Base-by-base conservation (phyloP, 192 early-diverging fungal genomes). In the Diversispora eburnea region DNA sequence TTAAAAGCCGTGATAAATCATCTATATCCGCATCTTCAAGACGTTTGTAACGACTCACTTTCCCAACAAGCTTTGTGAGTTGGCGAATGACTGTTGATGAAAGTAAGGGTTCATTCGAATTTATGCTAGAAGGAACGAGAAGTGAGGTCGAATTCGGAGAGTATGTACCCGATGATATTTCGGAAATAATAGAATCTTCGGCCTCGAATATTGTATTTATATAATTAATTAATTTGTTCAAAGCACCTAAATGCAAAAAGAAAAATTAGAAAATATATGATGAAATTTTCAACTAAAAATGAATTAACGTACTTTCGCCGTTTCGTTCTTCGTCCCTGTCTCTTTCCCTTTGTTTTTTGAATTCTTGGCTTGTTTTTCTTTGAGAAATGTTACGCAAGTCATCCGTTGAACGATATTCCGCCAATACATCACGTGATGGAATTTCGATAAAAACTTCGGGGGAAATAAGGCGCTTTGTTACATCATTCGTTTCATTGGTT, bases 201-300 rank as follows among this genome's bases (percentile, higher is more conserved):
- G 72, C 59, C 20, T 73, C 72, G 55, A 73, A 73, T 54, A 73
- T 73, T 64, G 59, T 54, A 22, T 61, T 73, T 15, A 73, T 64
- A 41, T 57, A 64, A 39, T 64, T 62, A 17, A 73, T 47, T 20
- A 73, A 42, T 3, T 64, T 64, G 47, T 64, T 73, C 41, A 73
- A 15, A 13, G 61, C 45, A 8, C 33, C 72, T 73, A 51, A 33
- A 1, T 33, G 2, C 10, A 12, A 4, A 46, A 67, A 48, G 4
- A 51, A 39, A 49, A 33, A 41, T 41, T n/a, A 69, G 6, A 25
- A 54, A 33, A 55, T 33, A 8, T 68, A 22, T 5, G 33, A 51
- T 56, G 41, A 42, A 42, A 55, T 19, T 55, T 56, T 3, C 22
- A 67, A 48, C 2, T 33, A 67, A 67, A 17, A 13, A 49, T 33